Conservation (phyloP, 441 rosid genomes). For the Pelargonium fulgidum region DNA sequence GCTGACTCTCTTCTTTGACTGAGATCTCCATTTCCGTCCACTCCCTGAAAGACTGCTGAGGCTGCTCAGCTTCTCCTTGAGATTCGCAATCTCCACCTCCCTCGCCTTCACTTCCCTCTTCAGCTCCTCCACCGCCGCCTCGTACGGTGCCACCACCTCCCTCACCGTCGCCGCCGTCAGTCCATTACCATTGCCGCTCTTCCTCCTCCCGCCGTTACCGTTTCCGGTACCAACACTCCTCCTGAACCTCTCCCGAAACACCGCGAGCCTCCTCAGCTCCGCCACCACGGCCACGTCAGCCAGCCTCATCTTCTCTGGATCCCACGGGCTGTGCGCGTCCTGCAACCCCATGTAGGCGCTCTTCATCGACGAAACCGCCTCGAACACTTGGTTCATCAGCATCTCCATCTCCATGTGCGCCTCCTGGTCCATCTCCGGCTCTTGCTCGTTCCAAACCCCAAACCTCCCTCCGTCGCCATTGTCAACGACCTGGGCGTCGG, state of each 20-base stretch:
- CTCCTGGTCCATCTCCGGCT: slow-evolving; percentile 31
- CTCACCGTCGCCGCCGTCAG: slow-evolving; percentile 46
- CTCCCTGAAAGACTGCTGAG: slow-evolving; percentile 27
- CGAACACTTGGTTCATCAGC: slow-evolving; percentile 68
- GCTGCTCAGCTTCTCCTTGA: slow-evolving; percentile 63
- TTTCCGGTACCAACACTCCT: slow-evolving; percentile 38
- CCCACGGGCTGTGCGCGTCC: slow-evolving; percentile 95
- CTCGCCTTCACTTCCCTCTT: slow-evolving; percentile 67
- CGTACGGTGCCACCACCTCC: slow-evolving; percentile 88
- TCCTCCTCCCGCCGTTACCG: slow-evolving; percentile 21
- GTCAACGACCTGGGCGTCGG: slow-evolving; percentile 23
- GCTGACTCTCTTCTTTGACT: slow-evolving; percentile 64
- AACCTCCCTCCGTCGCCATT: slow-evolving; percentile 17
- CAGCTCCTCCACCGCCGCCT: slow-evolving; percentile 77
- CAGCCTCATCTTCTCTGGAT: slow-evolving; percentile 74
- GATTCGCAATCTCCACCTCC: slow-evolving; percentile 61
- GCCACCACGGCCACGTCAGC: slow-evolving; percentile 80
- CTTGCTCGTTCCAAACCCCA: slow-evolving; percentile 15
- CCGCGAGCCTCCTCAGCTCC: slow-evolving; percentile 64
- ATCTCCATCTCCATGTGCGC: slow-evolving; percentile 54
- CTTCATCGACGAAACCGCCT: slow-evolving; percentile 63
- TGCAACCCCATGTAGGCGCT: slow-evolving; percentile 65
- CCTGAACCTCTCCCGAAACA: slow-evolving; percentile 67
- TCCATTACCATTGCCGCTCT: slow-evolving; percentile 15
- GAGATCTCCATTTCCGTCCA: slow-evolving; percentile 54